A percentile compares a stretch with the other conserved stretches of the same genome.
phyloP scores from a whole-genome alignment of 2,329 filamentous ascomycete species.

The Hypoxylon sp. region DNA sequence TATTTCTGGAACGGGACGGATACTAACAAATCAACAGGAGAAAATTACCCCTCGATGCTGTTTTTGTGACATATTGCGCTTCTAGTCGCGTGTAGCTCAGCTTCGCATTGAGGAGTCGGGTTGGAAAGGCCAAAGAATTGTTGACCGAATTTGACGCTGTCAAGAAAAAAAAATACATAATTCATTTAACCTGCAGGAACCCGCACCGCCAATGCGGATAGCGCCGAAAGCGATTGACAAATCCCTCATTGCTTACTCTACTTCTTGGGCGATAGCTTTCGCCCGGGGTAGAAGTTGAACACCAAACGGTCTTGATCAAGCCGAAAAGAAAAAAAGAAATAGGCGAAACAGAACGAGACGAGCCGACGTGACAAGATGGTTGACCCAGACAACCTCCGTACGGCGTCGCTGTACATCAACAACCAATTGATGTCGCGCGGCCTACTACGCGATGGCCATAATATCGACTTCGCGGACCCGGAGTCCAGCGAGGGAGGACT shows the following conservation, averaged over 20 bases:
- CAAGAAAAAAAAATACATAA: conserved; percentile 14
- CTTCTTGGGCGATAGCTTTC: conserved; percentile 7
- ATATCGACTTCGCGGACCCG: conserved; percentile 86
- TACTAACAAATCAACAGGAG: conserved; percentile 29
- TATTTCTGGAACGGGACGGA: conserved; percentile 22
- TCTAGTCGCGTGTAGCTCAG: conserved; percentile 3
- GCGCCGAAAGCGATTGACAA: conserved; percentile 24
- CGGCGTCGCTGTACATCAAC: conserved; percentile 80
- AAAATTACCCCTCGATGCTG: conserved; percentile 6
- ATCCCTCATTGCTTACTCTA: conserved; percentile 22
- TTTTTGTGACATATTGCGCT: neutral
- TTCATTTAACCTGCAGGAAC: conserved; percentile 22
- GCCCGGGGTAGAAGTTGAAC: conserved; percentile 9
- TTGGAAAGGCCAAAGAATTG: neutral
- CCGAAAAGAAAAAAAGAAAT: conserved; percentile 5
- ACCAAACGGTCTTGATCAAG: neutral
- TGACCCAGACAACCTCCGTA: conserved; percentile 73
- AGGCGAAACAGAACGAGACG: conserved; percentile 16
- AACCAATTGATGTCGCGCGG: conserved; percentile 78
- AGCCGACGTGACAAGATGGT: conserved; percentile 52
- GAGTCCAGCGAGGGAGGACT: conserved; percentile 73
- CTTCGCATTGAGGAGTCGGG: conserved; percentile 9
- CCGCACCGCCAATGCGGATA: conserved; percentile 33
- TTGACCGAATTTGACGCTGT: conserved; percentile 8
- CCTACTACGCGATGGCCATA: conserved; percentile 75